Conservation (phyloP, 106 monocot genomes). For the Dendrobium officinale region DNA sequence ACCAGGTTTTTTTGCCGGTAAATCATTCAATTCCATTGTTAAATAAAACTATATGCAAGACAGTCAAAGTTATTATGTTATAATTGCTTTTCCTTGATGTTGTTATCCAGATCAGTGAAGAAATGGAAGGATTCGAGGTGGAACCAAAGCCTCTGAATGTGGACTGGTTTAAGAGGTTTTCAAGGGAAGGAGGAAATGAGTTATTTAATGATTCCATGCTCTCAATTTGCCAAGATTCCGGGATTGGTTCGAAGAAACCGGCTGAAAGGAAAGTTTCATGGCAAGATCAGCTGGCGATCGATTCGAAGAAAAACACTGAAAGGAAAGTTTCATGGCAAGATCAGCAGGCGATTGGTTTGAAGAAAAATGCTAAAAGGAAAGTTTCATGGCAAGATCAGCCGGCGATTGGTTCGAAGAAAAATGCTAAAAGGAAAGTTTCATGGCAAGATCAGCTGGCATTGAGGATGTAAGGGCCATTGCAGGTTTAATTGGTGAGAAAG, state of each 20-base stretch:
- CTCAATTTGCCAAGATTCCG: slow-evolving; percentile 29
- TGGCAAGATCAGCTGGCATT: slow-evolving; percentile 49
- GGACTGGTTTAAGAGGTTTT: slow-evolving; percentile 12
- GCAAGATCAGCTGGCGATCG: slow-evolving; percentile 39
- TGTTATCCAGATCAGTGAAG: slow-evolving; percentile 39
- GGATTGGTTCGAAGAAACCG: no score
- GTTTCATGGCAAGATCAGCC: slow-evolving; percentile 25
- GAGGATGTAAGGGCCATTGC: slow-evolving; percentile 25
- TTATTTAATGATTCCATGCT: slow-evolving; percentile 24
- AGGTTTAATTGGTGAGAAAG: background rate
- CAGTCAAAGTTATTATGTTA: background rate
- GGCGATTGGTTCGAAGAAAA: no score
- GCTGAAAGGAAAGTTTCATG: no score
- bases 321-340: no score
- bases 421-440: no score
- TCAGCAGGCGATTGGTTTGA: no score
- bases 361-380: no score
- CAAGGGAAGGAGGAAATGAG: slow-evolving; percentile 13
- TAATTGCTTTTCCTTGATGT: background rate
- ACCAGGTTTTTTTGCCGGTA: slow-evolving; percentile 9
- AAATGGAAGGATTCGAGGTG: slow-evolving; percentile 20
- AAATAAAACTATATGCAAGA: no score
- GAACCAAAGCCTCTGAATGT: slow-evolving; percentile 16
- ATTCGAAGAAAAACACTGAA: no score
- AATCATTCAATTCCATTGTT: slow-evolving; percentile 13